Conservation (phyloP, 768 basidiomycete species). For the Fistulinella prunicolor region DNA sequence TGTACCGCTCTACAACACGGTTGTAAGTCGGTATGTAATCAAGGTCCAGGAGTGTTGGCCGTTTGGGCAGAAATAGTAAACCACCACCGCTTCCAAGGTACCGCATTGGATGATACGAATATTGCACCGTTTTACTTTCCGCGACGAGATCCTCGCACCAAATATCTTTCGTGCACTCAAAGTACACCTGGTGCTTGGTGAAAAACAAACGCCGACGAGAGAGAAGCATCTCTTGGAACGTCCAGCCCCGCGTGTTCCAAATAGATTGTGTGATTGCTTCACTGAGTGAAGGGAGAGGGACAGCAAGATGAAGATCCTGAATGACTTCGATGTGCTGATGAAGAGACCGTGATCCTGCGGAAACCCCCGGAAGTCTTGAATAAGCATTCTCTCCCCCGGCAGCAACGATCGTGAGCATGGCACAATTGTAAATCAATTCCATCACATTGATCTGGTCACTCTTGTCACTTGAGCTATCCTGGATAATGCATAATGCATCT, state of each 20-base stretch:
- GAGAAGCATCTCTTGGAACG: constrained; percentile 21
- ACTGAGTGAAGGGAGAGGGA: constrained; percentile 14
- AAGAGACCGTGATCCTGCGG: constrained; percentile 5
- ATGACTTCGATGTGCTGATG: constrained; percentile 16
- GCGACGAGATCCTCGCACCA: constrained; percentile 25
- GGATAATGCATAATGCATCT: constrained; percentile 24
- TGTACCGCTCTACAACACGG: neutral
- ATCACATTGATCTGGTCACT: constrained; percentile 15
- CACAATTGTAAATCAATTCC: constrained; percentile 16
- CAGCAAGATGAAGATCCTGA: constrained; percentile 21
- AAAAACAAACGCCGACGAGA: constrained; percentile 23
- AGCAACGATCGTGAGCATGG: constrained; percentile 19
- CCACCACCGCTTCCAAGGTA: neutral
- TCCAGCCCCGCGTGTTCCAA: constrained; percentile 27
- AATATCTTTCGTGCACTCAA: constrained; percentile 16
- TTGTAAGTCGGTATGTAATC: neutral
- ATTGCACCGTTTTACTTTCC: constrained; percentile 6
- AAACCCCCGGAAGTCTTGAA: constrained; percentile 13
- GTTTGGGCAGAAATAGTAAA: neutral
- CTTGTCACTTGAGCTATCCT: constrained; percentile 20
- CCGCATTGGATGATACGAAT: neutral
- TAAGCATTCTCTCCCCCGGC: constrained; percentile 13
- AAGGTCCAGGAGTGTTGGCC: too few species aligned
- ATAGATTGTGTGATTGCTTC: constrained; percentile 6
- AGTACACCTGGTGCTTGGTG: constrained; percentile 23